Evolutionary conservation across 1,139 yeast genomes (phyloP), one percentile per base, ranked within the genome.

Genomic region (Nakaseomyces delphensis): DNA sequence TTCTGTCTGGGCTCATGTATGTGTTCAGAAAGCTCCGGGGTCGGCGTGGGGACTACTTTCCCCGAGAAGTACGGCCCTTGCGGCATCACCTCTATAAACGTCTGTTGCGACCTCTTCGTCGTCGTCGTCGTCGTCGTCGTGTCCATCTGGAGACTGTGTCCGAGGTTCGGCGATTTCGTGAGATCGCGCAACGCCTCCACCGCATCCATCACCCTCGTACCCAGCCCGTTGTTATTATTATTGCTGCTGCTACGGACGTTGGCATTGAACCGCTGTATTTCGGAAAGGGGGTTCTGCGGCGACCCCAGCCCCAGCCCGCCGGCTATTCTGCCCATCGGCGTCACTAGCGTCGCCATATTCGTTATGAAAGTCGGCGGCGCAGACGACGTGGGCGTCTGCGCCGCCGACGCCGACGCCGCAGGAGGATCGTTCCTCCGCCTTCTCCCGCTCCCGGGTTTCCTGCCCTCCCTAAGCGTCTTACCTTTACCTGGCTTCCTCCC

Each of bases 401-500:
- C 3, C n/a, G n/a, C n/a, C n/a, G n/a, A n/a, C n/a, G n/a, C n/a
- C n/a, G n/a, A n/a, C n/a, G n/a, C n/a, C n/a, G n/a, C n/a, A n/a
- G n/a, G n/a, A n/a, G n/a, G n/a, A 13, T 30, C 46, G 23, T 41
- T 46, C 42, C 64, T 63, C 45, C 57, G 56, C 54, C 59, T 63
- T 43, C 69, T 52, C 7, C 69, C 69, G 41, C 64, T 57, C 0
- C 69, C 69, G 1, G 66, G 66, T 46, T 65, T 65, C 40, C 69
- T 56, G 10, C 69, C 69, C 44, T 65, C 63, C n/a, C 62, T 57
- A 27, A 65, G 43, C 3, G 68, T 65, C 51, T 65, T 65, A 2
- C 61, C 68, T 40, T 57, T 62, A 6, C 68, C 68, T 5, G 68
- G 67, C 40, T 64, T 65, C 39, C 69, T 54, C 2, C 69, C 69